These are phyloP conservation scores for Russula sp. DNA, from an alignment of 768 basidiomycete species.

Conservation along the genomic window DNA sequence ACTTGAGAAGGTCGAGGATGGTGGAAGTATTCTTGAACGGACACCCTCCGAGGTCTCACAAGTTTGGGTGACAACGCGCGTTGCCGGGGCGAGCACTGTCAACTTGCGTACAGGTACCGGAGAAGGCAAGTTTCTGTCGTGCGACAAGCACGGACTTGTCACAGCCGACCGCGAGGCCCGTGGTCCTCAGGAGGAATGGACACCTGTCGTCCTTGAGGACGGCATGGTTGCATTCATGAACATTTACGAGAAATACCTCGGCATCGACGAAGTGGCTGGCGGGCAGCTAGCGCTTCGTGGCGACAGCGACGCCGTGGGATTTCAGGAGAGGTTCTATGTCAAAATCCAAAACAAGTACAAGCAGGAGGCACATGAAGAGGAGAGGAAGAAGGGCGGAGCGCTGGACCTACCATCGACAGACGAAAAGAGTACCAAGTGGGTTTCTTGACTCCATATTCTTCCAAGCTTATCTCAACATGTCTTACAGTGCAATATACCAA, in stretches of 20 bases:
- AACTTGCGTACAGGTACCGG: slow-evolving; percentile 85
- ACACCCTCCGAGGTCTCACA: slow-evolving; percentile 78
- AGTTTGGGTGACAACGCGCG: slow-evolving; percentile 86
- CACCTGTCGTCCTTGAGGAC: slow-evolving; percentile 71
- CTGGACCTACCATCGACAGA: slow-evolving; percentile 42
- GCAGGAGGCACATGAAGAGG: slow-evolving; percentile 61
- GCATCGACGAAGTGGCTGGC: slow-evolving; percentile 82
- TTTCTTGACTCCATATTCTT: slow-evolving; percentile 17
- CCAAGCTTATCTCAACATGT: background rate
- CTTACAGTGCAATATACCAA: slow-evolving; percentile 60
- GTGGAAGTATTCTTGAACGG: slow-evolving; percentile 49
- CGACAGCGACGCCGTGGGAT: slow-evolving; percentile 82
- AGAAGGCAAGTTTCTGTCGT: slow-evolving; percentile 86
- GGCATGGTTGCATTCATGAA: slow-evolving; percentile 88
- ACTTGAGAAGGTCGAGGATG: slow-evolving; percentile 57
- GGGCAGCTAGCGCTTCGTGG: slow-evolving; percentile 71
- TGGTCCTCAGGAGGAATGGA: slow-evolving; percentile 94
- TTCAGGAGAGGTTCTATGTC: slow-evolving; percentile 81
- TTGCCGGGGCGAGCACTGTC: slow-evolving; percentile 77
- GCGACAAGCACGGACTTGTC: slow-evolving; percentile 80
- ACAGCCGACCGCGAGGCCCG: slow-evolving; percentile 83
- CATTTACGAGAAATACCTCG: slow-evolving; percentile 82
- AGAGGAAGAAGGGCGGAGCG: slow-evolving; percentile 44
- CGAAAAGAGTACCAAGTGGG: slow-evolving; percentile 71
- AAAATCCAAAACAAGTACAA: slow-evolving; percentile 89